Base-by-base conservation (phyloP, 345 rosid species). In the Eucalyptus sp. region DNA sequence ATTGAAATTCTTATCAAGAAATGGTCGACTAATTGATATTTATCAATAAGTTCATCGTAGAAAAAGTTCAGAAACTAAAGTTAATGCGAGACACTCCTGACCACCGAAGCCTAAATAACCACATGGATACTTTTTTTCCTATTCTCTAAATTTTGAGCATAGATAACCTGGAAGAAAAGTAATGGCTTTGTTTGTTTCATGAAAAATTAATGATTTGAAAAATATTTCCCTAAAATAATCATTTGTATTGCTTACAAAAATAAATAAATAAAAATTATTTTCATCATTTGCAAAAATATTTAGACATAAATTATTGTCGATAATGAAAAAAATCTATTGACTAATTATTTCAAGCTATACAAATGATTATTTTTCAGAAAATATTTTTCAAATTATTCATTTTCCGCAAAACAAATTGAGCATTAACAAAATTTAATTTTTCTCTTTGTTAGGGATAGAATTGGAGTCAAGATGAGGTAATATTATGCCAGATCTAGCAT, bases 161-260 rank as follows among this genome's bases (percentile, higher is more conserved):
- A 60, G 16, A 60, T 12, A 60, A 12, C n/a, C 13, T 27, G 0
- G 2, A 27, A 5, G 8, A 60, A 60, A 60, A 60, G 15, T 27
- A 27, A 5, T 60, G 14, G 8, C 66, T 27, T 27, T 12, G 2
- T 27, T 60, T 62, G 15, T 62, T 62, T 2, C 1, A 29, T 12
- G 8, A 29, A 62, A 62, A 29, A 27, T 62, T 1, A 0, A 27
- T 60, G 13, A 60, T 60, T 60, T 60, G 0, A 25, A 60, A 60
- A 49, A 29, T 10, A 25, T 58, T 25, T 58, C 2, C 0, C 0
- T 58, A 25, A 58, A 58, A 25, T 1, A 4, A 58, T 58, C n/a
- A 9, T 0, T 25, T 58, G 0, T 24, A 1, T 58, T 27, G 3
- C 7, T 25, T 25, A 58, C 13, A 25, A 0, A 58, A 24, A 58